Conservation (phyloP, 2,329 filamentous ascomycete species). For the Aspergillus pseudotamarii region DNA sequence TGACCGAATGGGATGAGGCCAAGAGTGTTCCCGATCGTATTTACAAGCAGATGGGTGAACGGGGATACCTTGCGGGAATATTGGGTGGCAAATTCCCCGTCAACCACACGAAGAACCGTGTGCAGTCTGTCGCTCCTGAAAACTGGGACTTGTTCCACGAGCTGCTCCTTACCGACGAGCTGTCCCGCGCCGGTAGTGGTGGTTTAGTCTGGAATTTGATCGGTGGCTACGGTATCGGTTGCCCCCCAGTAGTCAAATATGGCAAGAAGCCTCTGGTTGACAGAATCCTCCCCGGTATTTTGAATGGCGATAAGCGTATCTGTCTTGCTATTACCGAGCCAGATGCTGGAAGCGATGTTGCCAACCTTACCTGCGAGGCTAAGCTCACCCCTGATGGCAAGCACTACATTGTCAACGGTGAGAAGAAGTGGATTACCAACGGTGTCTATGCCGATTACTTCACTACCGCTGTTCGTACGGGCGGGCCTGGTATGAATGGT, state of each 20-base stretch:
- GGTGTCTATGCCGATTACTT: conserved; percentile 97
- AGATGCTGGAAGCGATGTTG: conserved; percentile 92
- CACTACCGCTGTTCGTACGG: conserved; percentile 92
- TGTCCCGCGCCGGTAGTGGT: conserved; percentile 84
- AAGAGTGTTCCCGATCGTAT: conserved; percentile 85
- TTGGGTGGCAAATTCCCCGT: conserved; percentile 78
- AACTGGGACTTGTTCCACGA: conserved; percentile 99
- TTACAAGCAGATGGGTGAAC: conserved; percentile 93
- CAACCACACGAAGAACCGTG: conserved; percentile 69
- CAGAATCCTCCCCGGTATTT: conserved; percentile 82
- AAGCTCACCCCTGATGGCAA: conserved; percentile 95
- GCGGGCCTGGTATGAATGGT: conserved; percentile 86
- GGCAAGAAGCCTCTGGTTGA: conserved; percentile 83
- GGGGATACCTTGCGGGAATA: conserved; percentile 88
- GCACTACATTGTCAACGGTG: conserved; percentile 98
- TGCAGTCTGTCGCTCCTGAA: conserved; percentile 79
- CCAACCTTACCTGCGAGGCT: conserved; percentile 92
- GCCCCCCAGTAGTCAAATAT: conserved; percentile 88
- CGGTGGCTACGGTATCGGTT: conserved; percentile 94
- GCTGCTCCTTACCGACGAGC: conserved; percentile 90
- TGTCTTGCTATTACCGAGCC: conserved; percentile 97
- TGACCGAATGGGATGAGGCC: conserved; percentile 96
- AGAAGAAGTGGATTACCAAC: conserved; percentile 99
- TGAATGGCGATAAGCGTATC: conserved; percentile 93
- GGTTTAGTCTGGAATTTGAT: conserved; percentile 97